Percentiles rank a stretch among this genome's conserved stretches.
phyloP scores from a whole-genome alignment of 2,329 filamentous ascomycete genomes.

The Stemphylium beticola region DNA sequence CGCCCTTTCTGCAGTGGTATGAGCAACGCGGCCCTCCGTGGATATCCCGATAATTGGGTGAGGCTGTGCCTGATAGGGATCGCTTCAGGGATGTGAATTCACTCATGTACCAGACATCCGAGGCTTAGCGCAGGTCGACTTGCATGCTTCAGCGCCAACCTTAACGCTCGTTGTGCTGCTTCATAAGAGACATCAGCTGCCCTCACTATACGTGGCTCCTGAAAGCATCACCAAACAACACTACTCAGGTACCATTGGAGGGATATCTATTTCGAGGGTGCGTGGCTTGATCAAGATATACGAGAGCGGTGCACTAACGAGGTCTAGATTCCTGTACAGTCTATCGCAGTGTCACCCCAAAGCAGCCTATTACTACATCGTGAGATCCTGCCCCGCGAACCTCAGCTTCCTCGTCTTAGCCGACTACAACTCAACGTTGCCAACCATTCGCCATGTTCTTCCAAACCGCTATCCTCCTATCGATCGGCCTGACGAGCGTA shows the following conservation, averaged over 20 bases:
- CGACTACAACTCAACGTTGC: background rate
- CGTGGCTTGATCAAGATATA: constrained; percentile 1
- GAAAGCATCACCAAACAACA: background rate
- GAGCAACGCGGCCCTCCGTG: background rate
- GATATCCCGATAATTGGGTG: background rate
- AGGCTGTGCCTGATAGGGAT: constrained; percentile 12
- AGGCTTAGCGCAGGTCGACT: constrained; percentile 2
- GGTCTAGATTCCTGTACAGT: constrained; percentile 11
- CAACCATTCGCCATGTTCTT: constrained; percentile 6
- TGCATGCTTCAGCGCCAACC: background rate
- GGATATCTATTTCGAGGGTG: background rate
- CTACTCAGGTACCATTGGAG: constrained; percentile 4
- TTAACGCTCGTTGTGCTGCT: background rate
- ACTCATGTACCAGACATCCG: constrained; percentile 7
- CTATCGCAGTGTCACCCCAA: background rate
- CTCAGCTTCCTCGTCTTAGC: background rate
- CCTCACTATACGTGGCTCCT: constrained; percentile 2
- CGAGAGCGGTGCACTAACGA: constrained; percentile 11
- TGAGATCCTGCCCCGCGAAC: background rate
- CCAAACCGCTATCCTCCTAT: constrained; percentile 7
- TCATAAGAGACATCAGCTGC: constrained; percentile 3
- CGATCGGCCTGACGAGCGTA: constrained; percentile 8
- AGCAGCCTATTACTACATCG: constrained; percentile 10
- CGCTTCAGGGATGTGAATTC: constrained; percentile 4
- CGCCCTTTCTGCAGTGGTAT: background rate